Conservation (phyloP, 768 basidiomycete species). For the Candolleomyces eurysporus region DNA sequence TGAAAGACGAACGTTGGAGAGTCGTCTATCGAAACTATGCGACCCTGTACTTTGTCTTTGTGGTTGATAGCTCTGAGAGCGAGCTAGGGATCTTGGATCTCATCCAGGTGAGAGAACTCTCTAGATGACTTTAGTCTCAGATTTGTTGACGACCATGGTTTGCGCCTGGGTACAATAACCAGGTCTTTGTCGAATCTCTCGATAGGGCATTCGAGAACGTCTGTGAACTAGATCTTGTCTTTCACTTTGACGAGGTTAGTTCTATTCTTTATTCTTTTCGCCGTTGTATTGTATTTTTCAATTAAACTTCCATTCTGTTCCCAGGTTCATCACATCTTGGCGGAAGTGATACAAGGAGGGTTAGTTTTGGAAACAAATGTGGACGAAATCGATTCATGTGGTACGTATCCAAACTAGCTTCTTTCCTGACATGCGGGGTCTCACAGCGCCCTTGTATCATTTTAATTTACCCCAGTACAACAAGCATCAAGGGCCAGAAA, state of each 20-base stretch:
- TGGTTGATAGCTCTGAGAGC: conserved; percentile 94
- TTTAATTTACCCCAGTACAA: conserved; percentile 49
- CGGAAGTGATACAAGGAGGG: conserved; percentile 97
- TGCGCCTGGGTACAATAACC: neutral
- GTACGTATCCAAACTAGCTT: conserved; percentile 36
- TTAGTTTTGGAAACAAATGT: conserved; percentile 94
- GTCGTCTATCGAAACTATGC: conserved; percentile 97
- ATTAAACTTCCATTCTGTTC: conserved; percentile 3
- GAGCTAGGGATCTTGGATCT: conserved; percentile 95
- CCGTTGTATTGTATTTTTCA: neutral
- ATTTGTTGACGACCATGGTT: neutral
- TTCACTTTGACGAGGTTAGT: conserved; percentile 93
- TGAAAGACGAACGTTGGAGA: conserved; percentile 60
- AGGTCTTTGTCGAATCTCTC: conserved; percentile 97
- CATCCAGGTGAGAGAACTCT: conserved; percentile 70
- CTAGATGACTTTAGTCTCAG: neutral
- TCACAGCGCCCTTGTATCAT: conserved; percentile 3
- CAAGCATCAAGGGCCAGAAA: conserved; percentile 68
- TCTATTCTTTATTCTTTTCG: neutral
- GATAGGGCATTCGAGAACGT: conserved; percentile 98
- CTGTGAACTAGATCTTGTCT: conserved; percentile 96
- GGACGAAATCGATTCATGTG: conserved; percentile 73
- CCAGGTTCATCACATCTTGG: conserved; percentile 90
- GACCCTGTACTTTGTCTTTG: conserved; percentile 95
- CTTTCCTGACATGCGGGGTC: neutral